phyloP scores from a whole-genome alignment of 2,329 filamentous ascomycete genomes.

The Metarhizium anisopliae region DNA sequence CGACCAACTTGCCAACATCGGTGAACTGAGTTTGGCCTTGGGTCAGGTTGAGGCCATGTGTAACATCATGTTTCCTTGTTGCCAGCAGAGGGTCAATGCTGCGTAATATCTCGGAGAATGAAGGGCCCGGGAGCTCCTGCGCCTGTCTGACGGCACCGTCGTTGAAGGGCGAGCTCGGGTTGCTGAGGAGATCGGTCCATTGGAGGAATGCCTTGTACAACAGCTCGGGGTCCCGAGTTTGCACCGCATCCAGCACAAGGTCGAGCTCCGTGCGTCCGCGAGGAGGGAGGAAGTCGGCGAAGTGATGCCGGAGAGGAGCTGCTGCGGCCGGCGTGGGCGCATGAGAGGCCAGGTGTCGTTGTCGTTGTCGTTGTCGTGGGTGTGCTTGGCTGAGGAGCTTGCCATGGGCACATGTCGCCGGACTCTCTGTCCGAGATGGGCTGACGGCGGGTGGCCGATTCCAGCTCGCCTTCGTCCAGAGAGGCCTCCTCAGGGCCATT shows the following conservation, averaged over 20 bases:
- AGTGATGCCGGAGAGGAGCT: constrained; percentile 1
- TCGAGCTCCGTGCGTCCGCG: constrained; percentile 13
- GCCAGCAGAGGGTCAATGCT: constrained; percentile 49
- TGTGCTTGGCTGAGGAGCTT: neutral
- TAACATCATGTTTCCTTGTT: constrained; percentile 35
- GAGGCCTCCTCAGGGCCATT: constrained; percentile 21
- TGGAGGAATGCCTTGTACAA: constrained; percentile 17
- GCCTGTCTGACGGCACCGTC: constrained; percentile 21
- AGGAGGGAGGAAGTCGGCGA: constrained; percentile 8
- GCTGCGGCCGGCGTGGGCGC: constrained; percentile 5
- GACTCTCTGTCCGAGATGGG: constrained; percentile 3
- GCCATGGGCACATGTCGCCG: constrained; percentile 10
- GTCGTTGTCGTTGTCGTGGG: constrained; percentile 10
- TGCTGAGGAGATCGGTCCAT: constrained; percentile 17
- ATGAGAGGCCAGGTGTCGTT: constrained; percentile 16
- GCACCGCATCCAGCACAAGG: constrained; percentile 22
- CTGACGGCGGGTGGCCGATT: constrained; percentile 9
- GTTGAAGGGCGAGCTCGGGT: constrained; percentile 11
- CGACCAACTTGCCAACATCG: constrained; percentile 25
- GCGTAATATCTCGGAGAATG: constrained; percentile 55
- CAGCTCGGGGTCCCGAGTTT: constrained; percentile 15
- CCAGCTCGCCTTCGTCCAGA: constrained; percentile 15
- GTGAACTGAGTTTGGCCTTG: constrained; percentile 31
- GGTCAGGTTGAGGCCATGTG: constrained; percentile 29
- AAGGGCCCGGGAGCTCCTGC: constrained; percentile 36